Evolutionary conservation across 2,329 filamentous ascomycete species (phyloP), one percentile per base, ranked within the genome.

Genomic region (Pochonia chlamydosporia): DNA sequence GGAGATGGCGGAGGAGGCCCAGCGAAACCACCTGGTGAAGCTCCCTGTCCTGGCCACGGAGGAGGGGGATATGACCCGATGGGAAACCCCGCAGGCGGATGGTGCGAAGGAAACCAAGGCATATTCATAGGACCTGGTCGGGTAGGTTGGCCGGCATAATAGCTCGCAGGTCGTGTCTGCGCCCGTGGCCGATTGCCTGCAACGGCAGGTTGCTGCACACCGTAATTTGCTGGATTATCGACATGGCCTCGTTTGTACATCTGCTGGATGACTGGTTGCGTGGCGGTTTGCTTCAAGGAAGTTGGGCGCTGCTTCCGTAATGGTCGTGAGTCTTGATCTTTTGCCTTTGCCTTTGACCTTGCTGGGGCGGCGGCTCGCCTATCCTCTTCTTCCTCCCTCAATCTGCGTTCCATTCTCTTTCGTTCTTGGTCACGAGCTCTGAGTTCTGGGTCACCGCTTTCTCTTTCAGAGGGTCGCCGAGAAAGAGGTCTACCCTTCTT

Each of bases 181-280:
- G 64, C 61, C 40, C 63, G 60, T 16, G 64, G 66, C 21, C 63
- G 62, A 39, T 53, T 52, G 35, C 52, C 56, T 4, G 63, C 57
- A 8, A 55, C 49, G 3, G 63, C 64, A 41, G 66, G 58, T 43
- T 66, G 63, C 46, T 63, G 61, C 26, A 66, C 52, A 33, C 59
- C 64, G 48, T 67, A 69, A 48, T 54, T 63, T n/a, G 64, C 59
- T 14, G 63, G 61, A 31, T 65, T 60, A 20, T 68, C 65, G 26
- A 62, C 56, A 40, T 61, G 60, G 10, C 60, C 61, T 44, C 65
- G 56, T 31, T 58, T 57, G 45, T 61, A 58, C 5, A 14, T 26
- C 44, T 67, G 62, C 47, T 59, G 59, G 43, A 67, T 56, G 36
- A 63, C 52, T 23, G 66, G 60, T 28, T 66, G 61, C 8, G 63